Conservation (phyloP, 176 grass and related monocot genomes). For the Panicum miliaceum region DNA sequence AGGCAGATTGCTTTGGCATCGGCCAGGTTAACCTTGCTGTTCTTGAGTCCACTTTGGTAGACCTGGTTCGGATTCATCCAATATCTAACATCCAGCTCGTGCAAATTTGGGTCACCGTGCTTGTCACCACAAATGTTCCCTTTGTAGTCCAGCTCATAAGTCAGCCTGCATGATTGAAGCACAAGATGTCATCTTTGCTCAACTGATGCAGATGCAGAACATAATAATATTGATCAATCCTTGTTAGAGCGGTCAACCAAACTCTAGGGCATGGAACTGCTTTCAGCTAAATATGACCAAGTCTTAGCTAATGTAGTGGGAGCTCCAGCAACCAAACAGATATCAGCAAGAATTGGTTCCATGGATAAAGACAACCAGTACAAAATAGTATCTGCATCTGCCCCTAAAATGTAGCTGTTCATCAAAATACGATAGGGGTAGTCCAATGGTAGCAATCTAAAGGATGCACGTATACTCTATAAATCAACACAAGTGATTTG, state of each 20-base stretch:
- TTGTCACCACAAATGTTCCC: slow-evolving; percentile 86
- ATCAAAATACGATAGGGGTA: not conserved
- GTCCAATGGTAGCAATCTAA: not conserved
- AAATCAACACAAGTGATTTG: not conserved
- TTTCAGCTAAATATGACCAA: slow-evolving; percentile 1
- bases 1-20: slow-evolving; percentile 91
- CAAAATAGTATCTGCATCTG: not conserved
- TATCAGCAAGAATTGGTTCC: not conserved
- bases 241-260: not conserved
- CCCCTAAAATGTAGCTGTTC: not conserved
- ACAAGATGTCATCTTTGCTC: not conserved
- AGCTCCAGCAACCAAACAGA: not conserved
- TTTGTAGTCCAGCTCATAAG: slow-evolving; percentile 92
- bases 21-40: slow-evolving; percentile 66
- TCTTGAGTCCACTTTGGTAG: slow-evolving; percentile 85
- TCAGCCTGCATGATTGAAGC: slow-evolving; percentile 58
- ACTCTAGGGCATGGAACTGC: not conserved
- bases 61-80: slow-evolving; percentile 97
- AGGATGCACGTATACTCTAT: not conserved
- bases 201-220: not conserved
- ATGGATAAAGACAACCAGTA: not conserved
- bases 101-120: slow-evolving; percentile 67
- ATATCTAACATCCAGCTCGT: slow-evolving; percentile 80
- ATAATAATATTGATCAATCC: not conserved
- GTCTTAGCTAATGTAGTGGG: not conserved